Conservation (phyloP, 768 basidiomycete genomes). For the Solioccasus polychromus region DNA sequence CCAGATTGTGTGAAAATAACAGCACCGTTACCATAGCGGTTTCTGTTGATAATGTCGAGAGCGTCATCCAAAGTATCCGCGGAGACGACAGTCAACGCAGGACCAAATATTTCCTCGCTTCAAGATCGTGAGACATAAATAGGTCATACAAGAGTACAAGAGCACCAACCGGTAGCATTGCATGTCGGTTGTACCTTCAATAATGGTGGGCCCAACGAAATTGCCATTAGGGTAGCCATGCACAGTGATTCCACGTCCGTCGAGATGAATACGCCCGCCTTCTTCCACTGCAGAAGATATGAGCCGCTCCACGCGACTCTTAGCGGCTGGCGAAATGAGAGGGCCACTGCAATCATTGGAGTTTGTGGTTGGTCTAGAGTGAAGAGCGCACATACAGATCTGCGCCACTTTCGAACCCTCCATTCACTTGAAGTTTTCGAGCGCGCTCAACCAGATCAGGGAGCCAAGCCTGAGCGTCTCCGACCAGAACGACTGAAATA, state of each 20-base stretch:
- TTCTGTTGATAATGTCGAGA: conserved; percentile 83
- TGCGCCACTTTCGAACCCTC: conserved; percentile 84
- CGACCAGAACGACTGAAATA: conserved; percentile 70
- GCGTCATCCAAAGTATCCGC: conserved; percentile 89
- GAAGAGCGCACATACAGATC: conserved; percentile 57
- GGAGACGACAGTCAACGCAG: conserved; percentile 74
- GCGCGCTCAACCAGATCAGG: conserved; percentile 84
- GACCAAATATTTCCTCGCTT: conserved; percentile 95
- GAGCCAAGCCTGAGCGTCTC: conserved; percentile 75
- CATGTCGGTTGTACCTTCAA: conserved; percentile 83
- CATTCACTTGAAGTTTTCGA: conserved; percentile 73
- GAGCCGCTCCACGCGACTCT: conserved; percentile 68
- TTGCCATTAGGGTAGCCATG: conserved; percentile 83
- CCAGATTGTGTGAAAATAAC: conserved; percentile 97
- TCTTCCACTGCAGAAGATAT: conserved; percentile 74
- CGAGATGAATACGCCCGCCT: conserved; percentile 84
- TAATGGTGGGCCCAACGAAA: conserved; percentile 90
- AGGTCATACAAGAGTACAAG: neutral
- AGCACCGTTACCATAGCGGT: conserved; percentile 90
- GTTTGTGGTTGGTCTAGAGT: neutral
- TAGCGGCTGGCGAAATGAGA: conserved; percentile 79
- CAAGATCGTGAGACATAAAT: conserved; percentile 1
- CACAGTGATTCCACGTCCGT: conserved; percentile 72
- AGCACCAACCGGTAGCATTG: conserved; percentile 74
- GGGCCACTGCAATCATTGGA: conserved; percentile 51